Conservation (phyloP, 1,284 basidiomycete species). For the Malassezia brasiliensis region DNA sequence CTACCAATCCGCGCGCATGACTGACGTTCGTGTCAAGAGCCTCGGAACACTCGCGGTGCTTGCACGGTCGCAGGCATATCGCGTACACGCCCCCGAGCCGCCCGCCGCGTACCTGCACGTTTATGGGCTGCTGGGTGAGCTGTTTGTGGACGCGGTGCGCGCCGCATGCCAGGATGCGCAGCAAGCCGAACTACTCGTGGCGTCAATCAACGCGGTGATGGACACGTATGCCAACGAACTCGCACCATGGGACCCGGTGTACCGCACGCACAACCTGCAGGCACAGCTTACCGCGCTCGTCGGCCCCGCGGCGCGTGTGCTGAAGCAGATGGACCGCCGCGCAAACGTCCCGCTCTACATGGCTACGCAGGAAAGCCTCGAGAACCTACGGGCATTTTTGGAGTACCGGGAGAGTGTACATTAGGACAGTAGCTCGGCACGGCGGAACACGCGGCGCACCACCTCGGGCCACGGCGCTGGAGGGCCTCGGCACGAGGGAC, state of each 20-base stretch:
- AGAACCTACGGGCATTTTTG: slow-evolving; percentile 17
- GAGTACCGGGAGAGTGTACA: slow-evolving; percentile 10
- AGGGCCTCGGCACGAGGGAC: slow-evolving; percentile 3
- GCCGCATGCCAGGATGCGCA: background rate
- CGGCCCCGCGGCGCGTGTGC: slow-evolving; percentile 55
- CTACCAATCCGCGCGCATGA: slow-evolving; percentile 22
- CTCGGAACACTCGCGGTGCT: slow-evolving; percentile 29
- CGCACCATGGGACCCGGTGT: slow-evolving; percentile 67
- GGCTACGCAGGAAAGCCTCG: slow-evolving; percentile 35
- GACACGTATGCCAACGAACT: slow-evolving; percentile 91
- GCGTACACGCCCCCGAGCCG: background rate
- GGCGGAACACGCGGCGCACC: slow-evolving; percentile 11
- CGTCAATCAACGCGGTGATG: slow-evolving; percentile 73
- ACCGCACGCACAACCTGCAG: slow-evolving; percentile 58
- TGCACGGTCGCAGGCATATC: slow-evolving; percentile 27
- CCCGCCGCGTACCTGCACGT: slow-evolving; percentile 4
- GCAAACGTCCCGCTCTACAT: slow-evolving; percentile 1
- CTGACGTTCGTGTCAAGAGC: slow-evolving; percentile 31
- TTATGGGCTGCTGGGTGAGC: slow-evolving; percentile 5
- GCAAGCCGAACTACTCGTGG: slow-evolving; percentile 65
- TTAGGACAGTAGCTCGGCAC: slow-evolving; percentile 2
- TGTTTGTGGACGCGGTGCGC: slow-evolving; percentile 4
- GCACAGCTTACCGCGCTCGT: slow-evolving; percentile 55
- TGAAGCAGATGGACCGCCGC: slow-evolving; percentile 29
- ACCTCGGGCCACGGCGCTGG: slow-evolving; percentile 10